phyloP scores from a whole-genome alignment of 2,329 filamentous ascomycete species.

The Zalaria obscura region DNA sequence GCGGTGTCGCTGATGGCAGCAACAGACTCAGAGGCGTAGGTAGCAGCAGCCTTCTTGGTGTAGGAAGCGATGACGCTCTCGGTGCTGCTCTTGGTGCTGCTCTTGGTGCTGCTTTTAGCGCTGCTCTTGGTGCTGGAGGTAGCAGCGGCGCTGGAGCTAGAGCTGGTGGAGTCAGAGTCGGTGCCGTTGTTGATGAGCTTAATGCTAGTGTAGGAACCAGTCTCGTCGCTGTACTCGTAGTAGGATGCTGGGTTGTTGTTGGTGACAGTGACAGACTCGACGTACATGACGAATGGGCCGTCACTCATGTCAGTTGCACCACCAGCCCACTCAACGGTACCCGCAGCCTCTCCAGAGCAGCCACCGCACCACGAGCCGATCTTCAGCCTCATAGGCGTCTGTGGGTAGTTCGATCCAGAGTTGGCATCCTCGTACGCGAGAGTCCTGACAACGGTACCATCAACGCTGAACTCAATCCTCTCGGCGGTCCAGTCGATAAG shows the following conservation, averaged over 20 bases:
- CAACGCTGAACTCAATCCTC: constrained; percentile 55
- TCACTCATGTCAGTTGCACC: constrained; percentile 36
- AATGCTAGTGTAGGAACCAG: constrained; percentile 35
- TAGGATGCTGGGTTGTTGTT: constrained; percentile 37
- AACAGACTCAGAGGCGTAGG: background rate
- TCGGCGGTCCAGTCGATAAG: constrained; percentile 58
- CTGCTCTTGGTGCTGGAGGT: background rate
- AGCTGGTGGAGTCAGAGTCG: background rate
- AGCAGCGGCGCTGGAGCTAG: background rate
- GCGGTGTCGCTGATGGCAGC: background rate
- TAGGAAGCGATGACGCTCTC: background rate
- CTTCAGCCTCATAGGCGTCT: constrained; percentile 61
- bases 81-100: background rate
- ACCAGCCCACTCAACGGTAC: constrained; percentile 55
- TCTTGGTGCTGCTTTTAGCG: too few relatives aligned
- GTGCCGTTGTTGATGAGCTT: constrained; percentile 14
- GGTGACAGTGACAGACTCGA: constrained; percentile 34
- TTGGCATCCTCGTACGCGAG: constrained; percentile 53
- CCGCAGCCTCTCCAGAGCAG: constrained; percentile 31
- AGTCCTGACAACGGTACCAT: constrained; percentile 52
- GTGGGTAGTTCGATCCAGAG: constrained; percentile 56
- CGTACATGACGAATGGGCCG: constrained; percentile 37
- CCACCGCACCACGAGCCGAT: constrained; percentile 36
- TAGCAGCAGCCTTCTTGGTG: background rate
- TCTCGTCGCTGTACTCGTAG: constrained; percentile 36